Conservation (phyloP, 2,329 filamentous ascomycete genomes). For the Aspergillus aculeatus region DNA sequence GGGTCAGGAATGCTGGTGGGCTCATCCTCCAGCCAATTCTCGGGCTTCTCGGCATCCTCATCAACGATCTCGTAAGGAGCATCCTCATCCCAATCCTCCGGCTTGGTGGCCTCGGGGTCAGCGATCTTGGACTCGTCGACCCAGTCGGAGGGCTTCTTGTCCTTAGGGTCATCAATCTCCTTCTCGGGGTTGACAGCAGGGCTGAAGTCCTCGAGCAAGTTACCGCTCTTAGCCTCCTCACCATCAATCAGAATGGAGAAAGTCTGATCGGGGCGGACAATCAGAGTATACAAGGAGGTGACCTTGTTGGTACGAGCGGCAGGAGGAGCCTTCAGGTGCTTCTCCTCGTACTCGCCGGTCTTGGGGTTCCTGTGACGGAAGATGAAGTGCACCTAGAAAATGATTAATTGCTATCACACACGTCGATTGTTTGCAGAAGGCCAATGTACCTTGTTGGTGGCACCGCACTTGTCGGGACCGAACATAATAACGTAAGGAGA, state of each 20-base stretch:
- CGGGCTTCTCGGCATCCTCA: conserved; percentile 84
- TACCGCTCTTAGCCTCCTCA: conserved; percentile 82
- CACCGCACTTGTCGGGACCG: conserved; percentile 97
- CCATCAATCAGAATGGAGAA: conserved; percentile 91
- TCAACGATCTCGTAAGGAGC: conserved; percentile 95
- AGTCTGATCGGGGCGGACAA: conserved; percentile 95
- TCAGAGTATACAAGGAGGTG: conserved; percentile 91
- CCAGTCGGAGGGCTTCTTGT: conserved; percentile 94
- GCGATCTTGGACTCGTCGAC: conserved; percentile 88
- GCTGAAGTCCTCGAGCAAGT: conserved; percentile 87
- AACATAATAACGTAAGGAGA: conserved; percentile 99
- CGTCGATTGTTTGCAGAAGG: neutral
- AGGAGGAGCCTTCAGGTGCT: conserved; percentile 85
- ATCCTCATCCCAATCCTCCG: conserved; percentile 98
- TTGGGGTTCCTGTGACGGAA: conserved; percentile 99
- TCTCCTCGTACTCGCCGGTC: conserved; percentile 99
- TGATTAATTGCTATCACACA: conserved; percentile 7
- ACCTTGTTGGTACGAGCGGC: conserved; percentile 87
- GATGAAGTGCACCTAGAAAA: conserved; percentile 73
- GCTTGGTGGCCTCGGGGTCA: conserved; percentile 92
- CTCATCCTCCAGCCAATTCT: conserved; percentile 95
- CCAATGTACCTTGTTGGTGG: conserved; percentile 85
- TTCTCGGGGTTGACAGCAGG: conserved; percentile 89
- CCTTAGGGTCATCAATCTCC: conserved; percentile 93
- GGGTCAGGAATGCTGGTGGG: conserved; percentile 81